Conservation (phyloP, 768 basidiomycete genomes). For the Xerocomus spinulosus region DNA sequence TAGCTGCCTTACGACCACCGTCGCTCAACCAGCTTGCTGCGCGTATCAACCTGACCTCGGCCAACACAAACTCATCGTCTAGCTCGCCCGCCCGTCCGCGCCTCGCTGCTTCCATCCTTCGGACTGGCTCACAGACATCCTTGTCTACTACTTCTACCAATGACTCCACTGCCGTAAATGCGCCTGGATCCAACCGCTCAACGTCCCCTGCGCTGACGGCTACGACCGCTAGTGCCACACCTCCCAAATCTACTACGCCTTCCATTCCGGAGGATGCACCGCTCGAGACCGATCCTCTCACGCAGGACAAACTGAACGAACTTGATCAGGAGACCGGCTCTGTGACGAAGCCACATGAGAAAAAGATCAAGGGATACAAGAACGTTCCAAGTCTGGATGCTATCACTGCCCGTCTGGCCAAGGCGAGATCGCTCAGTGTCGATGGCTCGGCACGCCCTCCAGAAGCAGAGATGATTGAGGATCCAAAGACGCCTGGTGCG, state of each 20-base stretch:
- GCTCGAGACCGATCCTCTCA: conserved; percentile 45
- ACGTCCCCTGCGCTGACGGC: conserved; percentile 56
- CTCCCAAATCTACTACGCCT: conserved; percentile 38
- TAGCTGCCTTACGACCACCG: conserved; percentile 45
- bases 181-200: conserved; percentile 56
- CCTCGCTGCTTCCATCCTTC: conserved; percentile 66
- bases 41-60: conserved; percentile 52
- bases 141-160: conserved; percentile 43
- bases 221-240: conserved; percentile 39
- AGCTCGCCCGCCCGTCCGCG: conserved; percentile 51
- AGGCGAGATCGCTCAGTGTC: conserved; percentile 56
- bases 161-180: conserved; percentile 67
- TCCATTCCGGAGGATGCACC: conserved; percentile 35
- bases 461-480: conserved; percentile 73
- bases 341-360: conserved; percentile 27
- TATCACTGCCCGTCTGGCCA: conserved; percentile 75
- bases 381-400: conserved; percentile 83
- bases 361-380: conserved; percentile 66
- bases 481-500: conserved; percentile 77
- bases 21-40: conserved; percentile 82
- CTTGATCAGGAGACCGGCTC: conserved; percentile 50
- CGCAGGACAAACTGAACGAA: conserved; percentile 61
- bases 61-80: conserved; percentile 19
- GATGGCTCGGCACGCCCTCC: conserved; percentile 65
- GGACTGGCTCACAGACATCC: conserved; percentile 55